Conservation (phyloP, 768 basidiomycete genomes). For the Leccinum imitatum region DNA sequence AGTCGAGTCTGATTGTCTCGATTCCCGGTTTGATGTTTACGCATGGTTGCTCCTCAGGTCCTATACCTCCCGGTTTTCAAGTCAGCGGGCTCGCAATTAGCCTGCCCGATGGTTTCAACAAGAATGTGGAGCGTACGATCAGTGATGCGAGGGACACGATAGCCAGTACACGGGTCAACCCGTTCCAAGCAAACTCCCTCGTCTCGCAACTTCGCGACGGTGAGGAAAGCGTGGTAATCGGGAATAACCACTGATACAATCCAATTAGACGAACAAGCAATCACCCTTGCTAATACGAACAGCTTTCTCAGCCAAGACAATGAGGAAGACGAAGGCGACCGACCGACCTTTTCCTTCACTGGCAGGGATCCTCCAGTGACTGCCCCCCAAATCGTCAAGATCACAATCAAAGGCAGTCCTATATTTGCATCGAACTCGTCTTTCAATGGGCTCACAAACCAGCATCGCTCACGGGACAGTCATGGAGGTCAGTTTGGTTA, state of each 20-base stretch:
- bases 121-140: not conserved
- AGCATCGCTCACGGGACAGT: no score
- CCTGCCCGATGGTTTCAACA: not conserved
- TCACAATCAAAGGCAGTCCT: no score
- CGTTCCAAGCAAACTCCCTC: slow-evolving; percentile 5
- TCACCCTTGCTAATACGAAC: not conserved
- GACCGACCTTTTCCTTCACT: not conserved
- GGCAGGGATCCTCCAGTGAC: not conserved
- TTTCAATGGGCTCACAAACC: no score
- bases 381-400: not conserved
- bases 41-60: slow-evolving; percentile 6
- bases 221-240: not conserved
- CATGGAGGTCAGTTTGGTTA: not conserved
- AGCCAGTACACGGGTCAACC: not conserved
- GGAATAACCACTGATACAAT: not conserved
- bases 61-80: not conserved
- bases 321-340: not conserved
- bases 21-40: not conserved
- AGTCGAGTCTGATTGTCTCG: not conserved
- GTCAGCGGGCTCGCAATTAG: not conserved
- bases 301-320: not conserved
- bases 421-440: no score
- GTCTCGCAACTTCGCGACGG: slow-evolving; percentile 1
- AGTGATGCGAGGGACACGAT: no score
- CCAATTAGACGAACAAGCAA: not conserved